These are phyloP conservation scores for Hemisphaericaspora nanyangensis DNA, from an alignment of 805 yeast genomes.

Conservation along the genomic window DNA sequence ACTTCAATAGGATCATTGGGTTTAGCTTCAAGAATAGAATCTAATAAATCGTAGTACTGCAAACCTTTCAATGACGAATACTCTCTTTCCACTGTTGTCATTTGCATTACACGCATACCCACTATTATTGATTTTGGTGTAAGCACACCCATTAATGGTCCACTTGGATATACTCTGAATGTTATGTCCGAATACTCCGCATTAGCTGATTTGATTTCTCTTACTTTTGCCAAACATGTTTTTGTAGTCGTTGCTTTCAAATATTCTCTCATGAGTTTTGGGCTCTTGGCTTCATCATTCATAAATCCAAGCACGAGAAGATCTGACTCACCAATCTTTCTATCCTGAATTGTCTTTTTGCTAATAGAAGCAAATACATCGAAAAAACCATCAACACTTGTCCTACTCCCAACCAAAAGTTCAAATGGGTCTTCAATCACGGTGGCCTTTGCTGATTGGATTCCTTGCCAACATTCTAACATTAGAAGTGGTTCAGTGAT, in stretches of 20 bases:
- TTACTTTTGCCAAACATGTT: conserved; percentile 80
- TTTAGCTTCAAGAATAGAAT: conserved; percentile 60
- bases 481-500: conserved; percentile 77
- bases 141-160: conserved; percentile 49
- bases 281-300: conserved; percentile 10
- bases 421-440: conserved; percentile 59
- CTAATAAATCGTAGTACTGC: conserved; percentile 73
- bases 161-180: conserved; percentile 57
- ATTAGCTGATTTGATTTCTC: conserved; percentile 62
- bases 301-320: conserved; percentile 54
- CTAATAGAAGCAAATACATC: conserved; percentile 78
- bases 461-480: conserved; percentile 91
- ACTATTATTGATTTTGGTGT: conserved; percentile 61
- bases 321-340: conserved; percentile 70
- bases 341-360: conserved; percentile 45
- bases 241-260: conserved; percentile 26
- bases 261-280: conserved; percentile 19
- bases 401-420: conserved; percentile 70
- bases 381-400: conserved; percentile 80
- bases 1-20: conserved; percentile 46
- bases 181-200: conserved; percentile 73
- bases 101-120: conserved; percentile 74
- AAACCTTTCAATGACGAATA: conserved; percentile 79
- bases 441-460: conserved; percentile 67
- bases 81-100: conserved; percentile 93